These are phyloP conservation scores for Lactarius quietus DNA, from an alignment of 768 basidiomycete genomes.

Conservation along the genomic window DNA sequence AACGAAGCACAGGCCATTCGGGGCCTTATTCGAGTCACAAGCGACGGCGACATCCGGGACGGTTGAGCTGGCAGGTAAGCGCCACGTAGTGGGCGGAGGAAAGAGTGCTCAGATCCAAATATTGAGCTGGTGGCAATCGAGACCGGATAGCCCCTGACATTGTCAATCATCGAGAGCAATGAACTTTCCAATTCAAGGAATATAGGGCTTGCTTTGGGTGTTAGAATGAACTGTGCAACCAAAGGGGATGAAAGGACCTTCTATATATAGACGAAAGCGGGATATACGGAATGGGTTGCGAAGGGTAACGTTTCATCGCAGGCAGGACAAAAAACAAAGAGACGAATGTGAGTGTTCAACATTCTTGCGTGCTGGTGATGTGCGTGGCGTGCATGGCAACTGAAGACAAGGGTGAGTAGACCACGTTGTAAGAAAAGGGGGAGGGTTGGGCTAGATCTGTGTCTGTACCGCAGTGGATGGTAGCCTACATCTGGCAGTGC, in stretches of 20 bases:
- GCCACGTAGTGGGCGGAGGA: not conserved
- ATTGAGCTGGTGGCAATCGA: not conserved
- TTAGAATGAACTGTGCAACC: not conserved
- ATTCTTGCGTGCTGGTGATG: not conserved
- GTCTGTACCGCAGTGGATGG: not conserved
- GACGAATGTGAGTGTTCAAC: not conserved
- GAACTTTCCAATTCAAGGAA: conserved; percentile 9
- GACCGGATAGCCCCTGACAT: conserved; percentile 9
- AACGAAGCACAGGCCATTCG: not conserved
- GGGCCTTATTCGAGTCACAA: not conserved
- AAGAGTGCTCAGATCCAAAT: not conserved
- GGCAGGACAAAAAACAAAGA: conserved; percentile 6
- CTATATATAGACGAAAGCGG: conserved; percentile 19
- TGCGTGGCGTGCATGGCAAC: conserved; percentile 13
- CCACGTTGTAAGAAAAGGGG: conserved; percentile 16
- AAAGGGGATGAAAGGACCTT: conserved; percentile 22
- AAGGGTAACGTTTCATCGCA: conserved; percentile 8
- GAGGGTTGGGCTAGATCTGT: not conserved
- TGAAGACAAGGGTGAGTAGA: not conserved
- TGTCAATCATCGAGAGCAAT: conserved; percentile 18
- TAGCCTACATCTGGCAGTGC: conserved; percentile 1
- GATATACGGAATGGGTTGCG: conserved; percentile 17
- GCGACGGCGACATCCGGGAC: not conserved
- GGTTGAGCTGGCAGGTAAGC: not conserved
- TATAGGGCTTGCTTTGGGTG: not conserved